Evolutionary conservation across 306 rosid species (phyloP), one percentile per base, ranked within the genome.

Genomic region (Citrullus colocynthis): DNA sequence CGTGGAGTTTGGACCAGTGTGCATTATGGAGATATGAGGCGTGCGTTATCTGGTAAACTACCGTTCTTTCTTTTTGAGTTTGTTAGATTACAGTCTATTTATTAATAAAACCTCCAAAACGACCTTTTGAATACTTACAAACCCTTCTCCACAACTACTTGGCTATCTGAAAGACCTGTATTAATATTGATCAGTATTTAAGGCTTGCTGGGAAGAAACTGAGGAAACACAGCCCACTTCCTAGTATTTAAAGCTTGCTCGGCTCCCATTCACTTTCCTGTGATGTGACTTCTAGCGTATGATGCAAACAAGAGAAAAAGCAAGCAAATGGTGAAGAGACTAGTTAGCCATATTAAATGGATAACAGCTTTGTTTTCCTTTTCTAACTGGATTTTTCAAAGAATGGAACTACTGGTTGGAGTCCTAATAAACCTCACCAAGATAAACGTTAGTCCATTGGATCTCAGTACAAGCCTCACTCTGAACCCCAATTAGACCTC

Each of bases 1-100:
- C 88, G 96, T 70, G 96, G 96, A 73, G 92, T 94, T 84, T 94
- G 98, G 96, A 94, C 97, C 73, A 94, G 93, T 36, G 93, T 89
- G 73, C 89, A 86, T 54, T 90, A 90, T 77, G 98, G 96, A 59
- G 97, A 94, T 83, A 94, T 94, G 93, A 88, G 97, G 88, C 97
- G 97, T 5, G 92, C 96, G 59, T 78, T 92, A 82, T 87, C 98
- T 54, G 94, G 98, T 94, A 83, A 34, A 85, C 59, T 56, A 62
- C 37, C 36, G 17, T 44, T 67, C 55, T 32, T 32, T 51, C 18
- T 48, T 34, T 48, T 9, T 5, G 24, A 76, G 34, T 9, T n/a
- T 77, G 41, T 60, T 55, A 59, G 41, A 11, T 51, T 15, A 6
- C n/a, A 76, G 37, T 76, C 70, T 57, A 30, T n/a, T 16, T 71